Evolutionary conservation across 1,139 yeast species (phyloP), one percentile per base, ranked within the genome.

Genomic region (Nematodospora anomalae): DNA sequence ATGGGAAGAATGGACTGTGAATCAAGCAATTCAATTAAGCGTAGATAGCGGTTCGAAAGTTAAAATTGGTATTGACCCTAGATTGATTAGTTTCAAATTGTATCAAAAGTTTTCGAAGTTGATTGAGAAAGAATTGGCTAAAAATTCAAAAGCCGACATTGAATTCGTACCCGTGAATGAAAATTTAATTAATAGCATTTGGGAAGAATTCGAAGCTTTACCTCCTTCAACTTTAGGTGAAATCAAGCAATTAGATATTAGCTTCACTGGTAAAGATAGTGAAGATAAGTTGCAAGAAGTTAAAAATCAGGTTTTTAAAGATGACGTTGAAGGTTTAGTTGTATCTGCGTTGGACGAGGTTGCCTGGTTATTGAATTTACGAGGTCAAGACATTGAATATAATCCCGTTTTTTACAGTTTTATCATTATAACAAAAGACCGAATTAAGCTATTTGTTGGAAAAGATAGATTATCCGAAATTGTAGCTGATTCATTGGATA

Each of bases 331-430:
- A 45, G 67, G 72, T 41, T 45, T 87, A 45, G 76, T 86, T 5
- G 69, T 88, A 6, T 73, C 83, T 30, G 85, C 96, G 0, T 52
- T 59, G 34, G 98, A 92, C 62, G 96, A 92, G 54, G 76, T 90
- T 43, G 95, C 97, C 6, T 90, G 97, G 97, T 64, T 89, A 39
- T 75, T 89, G 55, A 92, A 92, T 54, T 68, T 92, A 47, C 76
- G 97, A 50, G 97, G 97, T 13, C 68, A 75, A 26, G 68, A 64
- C 42, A 87, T 92, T 46, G 84, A 80, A 27, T 94, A 70, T 62
- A 92, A 90, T 56, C 98, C 99, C 2, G 92, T 94, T 11, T 94
- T 94, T 58, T 89, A 78, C 64, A 72, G 94, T 32, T 92, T 86
- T 56, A 71, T 88, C 42, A 67, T 88, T 12, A 66, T 89, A 13